Percentiles rank a stretch among this genome's conserved stretches.
Evolutionary conservation across 805 yeast genomes (phyloP).

Genomic region (Peterozyma toletana): DNA sequence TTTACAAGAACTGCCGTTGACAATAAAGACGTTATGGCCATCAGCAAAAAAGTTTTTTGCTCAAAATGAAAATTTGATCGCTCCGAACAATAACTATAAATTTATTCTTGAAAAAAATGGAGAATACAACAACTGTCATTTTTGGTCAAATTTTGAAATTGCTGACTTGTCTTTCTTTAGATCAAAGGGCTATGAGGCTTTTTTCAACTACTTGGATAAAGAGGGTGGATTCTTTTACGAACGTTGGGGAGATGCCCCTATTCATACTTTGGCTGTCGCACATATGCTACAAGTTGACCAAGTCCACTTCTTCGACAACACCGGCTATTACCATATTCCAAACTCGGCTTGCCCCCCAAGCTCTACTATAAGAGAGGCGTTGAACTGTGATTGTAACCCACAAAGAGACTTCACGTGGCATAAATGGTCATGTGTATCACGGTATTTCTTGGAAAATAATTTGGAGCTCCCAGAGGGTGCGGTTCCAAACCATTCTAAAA

Average conservation of each 20-base stretch:
- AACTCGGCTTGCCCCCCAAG: constrained; percentile 53
- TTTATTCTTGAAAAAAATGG: constrained; percentile 36
- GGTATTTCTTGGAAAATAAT: constrained; percentile 23
- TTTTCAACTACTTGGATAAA: constrained; percentile 48
- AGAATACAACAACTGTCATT: constrained; percentile 47
- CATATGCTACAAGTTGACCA: constrained; percentile 41
- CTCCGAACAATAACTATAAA: constrained; percentile 30
- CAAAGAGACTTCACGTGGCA: constrained; percentile 42
- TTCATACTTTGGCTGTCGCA: constrained; percentile 60
- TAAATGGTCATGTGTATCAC: constrained; percentile 43
- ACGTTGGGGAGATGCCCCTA: constrained; percentile 78
- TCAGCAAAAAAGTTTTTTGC: constrained; percentile 34
- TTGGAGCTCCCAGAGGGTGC: constrained; percentile 13
- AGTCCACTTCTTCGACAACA: constrained; percentile 53
- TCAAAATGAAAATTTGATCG: constrained; percentile 27
- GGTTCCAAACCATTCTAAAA: constrained; percentile 6
- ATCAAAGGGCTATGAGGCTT: constrained; percentile 42
- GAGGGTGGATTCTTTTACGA: constrained; percentile 69
- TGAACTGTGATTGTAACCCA: constrained; percentile 45
- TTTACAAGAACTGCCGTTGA: constrained; percentile 36
- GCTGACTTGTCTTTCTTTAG: constrained; percentile 55
- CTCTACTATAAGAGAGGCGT: constrained; percentile 30
- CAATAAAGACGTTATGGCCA: constrained; percentile 44
- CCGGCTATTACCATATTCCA: constrained; percentile 51
- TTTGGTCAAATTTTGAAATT: constrained; percentile 65